Evolutionary conservation across 345 rosid genomes (phyloP), one percentile per base, ranked within the genome.

Genomic region (Moricandia moricandioides): DNA sequence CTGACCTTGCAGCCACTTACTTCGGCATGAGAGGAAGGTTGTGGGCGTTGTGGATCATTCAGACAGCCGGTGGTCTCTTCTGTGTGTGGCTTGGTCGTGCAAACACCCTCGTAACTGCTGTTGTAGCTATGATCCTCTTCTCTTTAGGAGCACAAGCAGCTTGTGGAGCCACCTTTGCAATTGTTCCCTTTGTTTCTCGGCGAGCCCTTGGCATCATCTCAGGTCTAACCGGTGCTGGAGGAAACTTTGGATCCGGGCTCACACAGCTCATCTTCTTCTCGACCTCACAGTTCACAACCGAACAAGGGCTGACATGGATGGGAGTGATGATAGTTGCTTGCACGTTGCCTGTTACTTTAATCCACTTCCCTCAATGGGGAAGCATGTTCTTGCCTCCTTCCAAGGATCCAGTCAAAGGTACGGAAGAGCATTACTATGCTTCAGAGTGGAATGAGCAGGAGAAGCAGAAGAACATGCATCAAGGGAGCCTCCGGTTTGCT

Each of bases 361-460:
- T 88, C 37, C 88, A 86, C 71, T 86, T 86, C 55, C 90, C 88
- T 2, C 88, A 88, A 17, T 86, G 93, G 90, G 87, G 88, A 18
- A 86, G 89, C 69, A 88, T 88, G 89, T 83, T 88, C 7, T 81
- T 84, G 17, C 77, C 84, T 16, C 82, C 90, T 0, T 65, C 82
- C 0, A 71, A 56, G 59, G 80, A 85, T 37, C 54, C 30, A n/a
- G 52, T 45, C 17, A 45, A 45, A 45, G 52, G 52, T 10, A 79
- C 75, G 5, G 88, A 67, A 43, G 88, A 76, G 65, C 69, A 76
- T 14, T 88, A 86, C 58, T 88, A 86, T 62, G 86, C 33, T 7
- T 45, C 68, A 0, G 88, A 88, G 73, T 88, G 82, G 83, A 73
- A 16, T 6, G 79, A 82, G 35, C 51, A 83, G 6, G 89, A 88